phyloP scores from a whole-genome alignment of 2,329 filamentous ascomycete species.

The Coniochaeta prunicola region DNA sequence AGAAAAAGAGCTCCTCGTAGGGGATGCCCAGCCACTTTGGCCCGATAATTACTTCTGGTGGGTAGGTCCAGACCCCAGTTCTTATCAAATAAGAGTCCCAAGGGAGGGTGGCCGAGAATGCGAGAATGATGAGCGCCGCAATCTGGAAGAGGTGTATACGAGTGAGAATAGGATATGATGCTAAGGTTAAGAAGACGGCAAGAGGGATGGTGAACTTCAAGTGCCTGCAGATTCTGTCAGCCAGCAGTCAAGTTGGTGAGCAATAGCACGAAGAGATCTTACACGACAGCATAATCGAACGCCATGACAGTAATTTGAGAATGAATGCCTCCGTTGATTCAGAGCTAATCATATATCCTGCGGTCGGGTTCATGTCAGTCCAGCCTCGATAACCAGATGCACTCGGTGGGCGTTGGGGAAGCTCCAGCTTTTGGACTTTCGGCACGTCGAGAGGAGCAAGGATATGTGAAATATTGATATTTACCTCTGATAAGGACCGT shows the following conservation, averaged over 20 bases:
- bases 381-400: not conserved
- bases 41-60: slow-evolving; percentile 55
- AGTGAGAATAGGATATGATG: slow-evolving; percentile 56
- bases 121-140: slow-evolving; percentile 51
- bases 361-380: not conserved
- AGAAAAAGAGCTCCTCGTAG: slow-evolving; percentile 69
- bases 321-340: not conserved
- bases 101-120: slow-evolving; percentile 61
- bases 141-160: slow-evolving; percentile 57
- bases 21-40: slow-evolving; percentile 58
- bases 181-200: slow-evolving; percentile 48
- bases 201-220: slow-evolving; percentile 61
- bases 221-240: slow-evolving; percentile 36
- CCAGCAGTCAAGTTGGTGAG: not conserved
- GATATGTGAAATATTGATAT: not conserved
- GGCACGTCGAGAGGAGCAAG: not conserved
- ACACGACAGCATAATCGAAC: slow-evolving; percentile 17
- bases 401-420: too few species aligned
- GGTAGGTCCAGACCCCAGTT: slow-evolving; percentile 64
- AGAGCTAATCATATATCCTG: not conserved
- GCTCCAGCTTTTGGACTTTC: too few species aligned
- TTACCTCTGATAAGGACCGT: slow-evolving; percentile 1
- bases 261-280: slow-evolving; percentile 1
- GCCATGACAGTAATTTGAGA: slow-evolving; percentile 9
- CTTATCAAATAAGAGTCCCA: slow-evolving; percentile 73